Percentiles rank a stretch among this genome's conserved stretches.
phyloP scores from a whole-genome alignment of 2,329 filamentous ascomycete species.

The Leptographium radiaticola region DNA sequence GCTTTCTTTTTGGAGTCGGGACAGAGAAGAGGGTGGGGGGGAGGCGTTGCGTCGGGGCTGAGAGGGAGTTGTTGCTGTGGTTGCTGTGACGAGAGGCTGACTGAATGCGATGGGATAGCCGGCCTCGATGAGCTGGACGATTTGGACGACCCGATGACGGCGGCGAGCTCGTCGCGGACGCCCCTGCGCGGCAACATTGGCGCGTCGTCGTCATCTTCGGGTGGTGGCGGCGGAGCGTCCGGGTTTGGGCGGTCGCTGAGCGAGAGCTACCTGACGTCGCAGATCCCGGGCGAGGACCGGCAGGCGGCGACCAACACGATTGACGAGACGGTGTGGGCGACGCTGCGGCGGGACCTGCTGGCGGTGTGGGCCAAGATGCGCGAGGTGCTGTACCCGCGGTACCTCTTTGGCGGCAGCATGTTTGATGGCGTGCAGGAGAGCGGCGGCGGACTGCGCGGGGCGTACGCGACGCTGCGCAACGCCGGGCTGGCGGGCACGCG shows the following conservation, averaged over 20 bases:
- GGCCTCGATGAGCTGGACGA: slow-evolving; percentile 89
- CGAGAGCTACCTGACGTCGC: slow-evolving; percentile 74
- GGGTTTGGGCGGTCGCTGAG: slow-evolving; percentile 45
- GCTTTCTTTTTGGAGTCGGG: background rate
- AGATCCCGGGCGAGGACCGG: slow-evolving; percentile 86
- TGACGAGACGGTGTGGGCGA: slow-evolving; percentile 95
- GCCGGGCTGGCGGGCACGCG: slow-evolving; percentile 45
- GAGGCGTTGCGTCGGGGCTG: background rate
- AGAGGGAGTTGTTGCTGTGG: background rate
- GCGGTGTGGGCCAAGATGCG: slow-evolving; percentile 98
- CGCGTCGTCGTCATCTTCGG: slow-evolving; percentile 12
- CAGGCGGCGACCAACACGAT: slow-evolving; percentile 84
- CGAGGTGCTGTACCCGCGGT: slow-evolving; percentile 92
- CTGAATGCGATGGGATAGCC: slow-evolving; percentile 29
- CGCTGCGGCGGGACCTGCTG: slow-evolving; percentile 78
- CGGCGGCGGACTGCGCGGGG: slow-evolving; percentile 33
- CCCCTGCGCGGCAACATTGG: slow-evolving; percentile 79
- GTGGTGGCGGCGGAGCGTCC: background rate
- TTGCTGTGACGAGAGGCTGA: too few species aligned
- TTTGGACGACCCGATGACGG: slow-evolving; percentile 73
- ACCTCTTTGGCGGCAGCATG: slow-evolving; percentile 65
- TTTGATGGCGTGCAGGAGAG: slow-evolving; percentile 35
- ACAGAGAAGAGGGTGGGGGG: background rate
- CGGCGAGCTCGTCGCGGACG: slow-evolving; percentile 54
- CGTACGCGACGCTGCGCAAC: slow-evolving; percentile 47